Conservation (phyloP, 139 green algal species). For the Tetradesmus obliquus region DNA sequence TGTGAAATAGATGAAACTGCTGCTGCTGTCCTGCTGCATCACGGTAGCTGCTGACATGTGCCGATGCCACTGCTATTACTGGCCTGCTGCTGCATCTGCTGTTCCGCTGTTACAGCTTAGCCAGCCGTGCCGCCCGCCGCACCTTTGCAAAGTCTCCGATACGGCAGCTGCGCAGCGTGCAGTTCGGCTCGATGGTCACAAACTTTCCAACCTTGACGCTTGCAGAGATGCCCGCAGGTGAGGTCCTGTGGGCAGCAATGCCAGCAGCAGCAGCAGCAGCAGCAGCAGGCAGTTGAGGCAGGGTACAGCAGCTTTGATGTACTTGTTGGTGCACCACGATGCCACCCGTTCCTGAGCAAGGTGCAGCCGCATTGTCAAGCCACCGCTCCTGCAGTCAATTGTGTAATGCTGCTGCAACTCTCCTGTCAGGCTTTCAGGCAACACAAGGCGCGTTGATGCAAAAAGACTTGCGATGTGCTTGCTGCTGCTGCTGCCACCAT, state of each 20-base stretch:
- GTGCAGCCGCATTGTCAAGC: too few relatives aligned
- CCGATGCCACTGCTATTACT: not conserved
- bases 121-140: not conserved
- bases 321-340: not conserved
- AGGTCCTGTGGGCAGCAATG: conserved; percentile 58
- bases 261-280: conserved; percentile 7
- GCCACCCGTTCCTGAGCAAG: too few relatives aligned
- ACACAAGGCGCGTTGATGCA: too few relatives aligned
- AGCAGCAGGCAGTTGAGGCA: not conserved
- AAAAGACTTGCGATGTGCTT: not conserved
- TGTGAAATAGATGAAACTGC: not conserved
- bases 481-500: not conserved
- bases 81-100: not conserved
- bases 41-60: not conserved
- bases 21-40: not conserved
- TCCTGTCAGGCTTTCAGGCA: too few relatives aligned
- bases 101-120: not conserved
- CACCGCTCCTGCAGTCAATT: too few relatives aligned
- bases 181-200: conserved; percentile 87
- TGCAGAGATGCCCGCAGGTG: conserved; percentile 86
- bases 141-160: conserved; percentile 69
- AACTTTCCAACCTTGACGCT: conserved; percentile 80
- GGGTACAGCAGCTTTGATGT: not conserved
- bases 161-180: conserved; percentile 79
- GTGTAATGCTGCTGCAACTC: not conserved